Evolutionary conservation across 805 yeast species (phyloP), one percentile per base, ranked within the genome.

Genomic region (Maudiozyma turicensis): DNA sequence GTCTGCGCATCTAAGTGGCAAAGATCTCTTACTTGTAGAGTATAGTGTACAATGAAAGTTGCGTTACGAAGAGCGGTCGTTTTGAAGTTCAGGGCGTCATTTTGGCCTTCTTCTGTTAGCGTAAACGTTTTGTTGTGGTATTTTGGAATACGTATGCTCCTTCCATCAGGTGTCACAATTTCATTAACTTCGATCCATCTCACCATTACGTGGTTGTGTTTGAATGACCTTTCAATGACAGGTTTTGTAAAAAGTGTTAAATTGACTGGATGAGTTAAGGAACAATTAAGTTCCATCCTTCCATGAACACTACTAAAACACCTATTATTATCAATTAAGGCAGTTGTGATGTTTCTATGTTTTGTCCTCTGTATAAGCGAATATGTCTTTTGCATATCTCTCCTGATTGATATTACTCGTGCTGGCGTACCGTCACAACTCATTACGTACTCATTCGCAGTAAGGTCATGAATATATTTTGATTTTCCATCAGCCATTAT

Each of bases 311-410:
- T 49, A 35, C 3, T 5, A 9, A 13, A 35, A 3, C 8, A 13
- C n/a, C 6, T 13, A 35, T 35, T 35, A 28, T 13, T 43, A 34
- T 34, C 40, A 20, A 26, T 32, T 34, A 20, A 20, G 26, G 26
- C 26, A 4, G 26, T 20, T 20, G 26, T 20, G 26, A 20, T 20
- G 26, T 15, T 59, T 29, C 58, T 50, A 46, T 58, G 59, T 49
- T 60, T 61, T 40, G 66, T 58, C 35, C 48, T 52, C 48, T 71
- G 71, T 11, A 54, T 40, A 34, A 75, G 67, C 30, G 63, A 56
- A 56, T 68, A 75, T 67, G 74, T 74, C 14, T 62, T 59, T 48
- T 72, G 76, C 20, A 50, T 52, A 54, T 77, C 78, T 54, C 75
- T 65, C 46, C 73, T 70, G 43, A 74, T 61, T 28, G 63, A 69